Evolutionary conservation across 805 yeast species (phyloP).

Genomic region (Scheffersomyces coipomensis): DNA sequence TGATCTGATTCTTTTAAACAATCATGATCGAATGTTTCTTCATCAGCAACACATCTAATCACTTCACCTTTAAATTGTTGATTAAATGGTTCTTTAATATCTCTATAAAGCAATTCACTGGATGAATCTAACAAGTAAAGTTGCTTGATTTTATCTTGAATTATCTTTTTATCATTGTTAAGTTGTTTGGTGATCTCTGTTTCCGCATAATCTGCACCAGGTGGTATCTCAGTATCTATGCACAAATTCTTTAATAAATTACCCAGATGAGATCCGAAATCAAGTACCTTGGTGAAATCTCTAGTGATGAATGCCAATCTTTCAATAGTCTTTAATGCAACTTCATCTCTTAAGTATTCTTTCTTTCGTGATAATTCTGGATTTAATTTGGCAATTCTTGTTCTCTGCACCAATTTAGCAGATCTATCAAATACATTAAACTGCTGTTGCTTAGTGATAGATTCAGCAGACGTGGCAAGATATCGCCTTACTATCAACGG

Average conservation of each 20-base stretch:
- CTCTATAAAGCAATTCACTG: conserved; percentile 49
- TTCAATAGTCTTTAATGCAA: conserved; percentile 70
- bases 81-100: conserved; percentile 42
- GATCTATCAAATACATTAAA: conserved; percentile 57
- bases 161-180: conserved; percentile 52
- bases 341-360: conserved; percentile 74
- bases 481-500: conserved; percentile 5
- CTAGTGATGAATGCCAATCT: conserved; percentile 72
- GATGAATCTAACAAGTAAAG: conserved; percentile 71
- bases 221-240: conserved; percentile 19
- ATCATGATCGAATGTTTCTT: conserved; percentile 55
- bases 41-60: conserved; percentile 60
- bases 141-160: conserved; percentile 50
- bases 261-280: conserved; percentile 75
- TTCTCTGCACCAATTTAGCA: conserved; percentile 61
- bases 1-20: conserved; percentile 33
- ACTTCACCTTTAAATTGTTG: conserved; percentile 41
- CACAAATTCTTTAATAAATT: conserved; percentile 48
- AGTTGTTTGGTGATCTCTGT: conserved; percentile 39
- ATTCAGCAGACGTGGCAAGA: conserved; percentile 26
- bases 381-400: conserved; percentile 44
- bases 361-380: conserved; percentile 50
- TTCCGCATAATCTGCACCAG: conserved; percentile 33
- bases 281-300: conserved; percentile 58
- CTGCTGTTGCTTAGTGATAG: conserved; percentile 19